Evolutionary conservation across 2,329 filamentous ascomycete species (phyloP), one percentile per base, ranked within the genome.

Genomic region (Pseudocercospora fijiensis): DNA sequence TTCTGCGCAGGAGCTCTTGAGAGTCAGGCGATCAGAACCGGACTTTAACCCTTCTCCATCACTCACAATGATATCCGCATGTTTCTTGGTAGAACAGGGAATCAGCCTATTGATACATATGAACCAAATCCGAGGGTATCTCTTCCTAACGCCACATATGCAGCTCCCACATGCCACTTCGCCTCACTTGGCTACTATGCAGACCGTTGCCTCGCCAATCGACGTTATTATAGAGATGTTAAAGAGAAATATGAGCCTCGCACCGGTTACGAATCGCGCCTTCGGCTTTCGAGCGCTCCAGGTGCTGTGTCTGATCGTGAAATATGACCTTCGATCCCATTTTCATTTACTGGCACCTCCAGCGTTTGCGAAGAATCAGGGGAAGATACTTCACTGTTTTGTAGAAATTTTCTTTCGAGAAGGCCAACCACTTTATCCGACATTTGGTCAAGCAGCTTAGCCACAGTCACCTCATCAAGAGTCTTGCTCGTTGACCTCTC

Each of bases 381-480:
- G 4, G 49, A 52, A 59, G 53, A 61, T 2, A 52, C 28, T 16
- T 64, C 66, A 28, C 66, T 59, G 41, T 28, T 62, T 18, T 60
- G 27, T 26, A 61, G 57, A 13, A 69, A 81, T 74, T 89, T 90
- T 75, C 91, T 87, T 67, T 92, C 89, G 51, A 93, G 81, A 76
- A 92, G 82, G 52, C 82, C 85, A 5, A 91, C 86, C 55, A 93
- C 79, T 64, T 87, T 83, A 71, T 91, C 88, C 1, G 88, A 90
- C 71, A 92, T 92, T 76, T 91, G 86, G 69, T 92, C 90, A 7
- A 93, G 78, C 51, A 92, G 77, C 57, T 87, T 88, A 45, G 76
- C 73, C 74, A 82, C 76, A 5, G 74, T 74, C 1, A 71, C 74
- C 67, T 81, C 80, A 60, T 80, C 78, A n/a, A 81, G 64, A 11